Evolutionary conservation across 208 protist genomes (phyloP).

Genomic region (Crithidia brevicula): DNA sequence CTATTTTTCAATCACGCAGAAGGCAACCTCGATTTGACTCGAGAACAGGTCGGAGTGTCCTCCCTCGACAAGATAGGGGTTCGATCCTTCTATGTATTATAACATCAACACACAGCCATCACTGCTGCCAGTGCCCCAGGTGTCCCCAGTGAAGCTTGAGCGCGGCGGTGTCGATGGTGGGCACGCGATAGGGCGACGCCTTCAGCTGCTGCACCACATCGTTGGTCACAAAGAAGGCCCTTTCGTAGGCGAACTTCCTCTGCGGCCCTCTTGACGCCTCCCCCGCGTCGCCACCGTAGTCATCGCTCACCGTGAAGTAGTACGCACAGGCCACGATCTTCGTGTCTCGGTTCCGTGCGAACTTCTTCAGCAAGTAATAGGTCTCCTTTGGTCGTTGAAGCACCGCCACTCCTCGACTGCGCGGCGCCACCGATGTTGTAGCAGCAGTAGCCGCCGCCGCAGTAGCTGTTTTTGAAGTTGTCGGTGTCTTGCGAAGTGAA

Average conservation of each 20-base stretch:
- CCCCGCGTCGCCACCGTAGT: background rate
- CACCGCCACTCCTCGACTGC: background rate
- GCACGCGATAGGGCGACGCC: conserved; percentile 16
- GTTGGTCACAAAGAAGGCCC: conserved; percentile 6
- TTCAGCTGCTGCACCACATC: conserved; percentile 17
- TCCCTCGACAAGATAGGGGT: too few species aligned
- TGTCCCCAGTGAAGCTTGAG: background rate
- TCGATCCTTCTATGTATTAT: too few species aligned
- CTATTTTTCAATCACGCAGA: too few species aligned
- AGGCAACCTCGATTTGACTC: too few species aligned
- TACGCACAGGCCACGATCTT: conserved; percentile 13
- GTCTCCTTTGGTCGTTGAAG: background rate
- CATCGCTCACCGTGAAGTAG: conserved; percentile 5
- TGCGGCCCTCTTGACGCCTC: background rate
- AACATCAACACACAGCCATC: too few species aligned
- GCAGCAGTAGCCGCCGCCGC: background rate
- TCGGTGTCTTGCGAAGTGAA: too few species aligned
- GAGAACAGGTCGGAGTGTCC: too few species aligned
- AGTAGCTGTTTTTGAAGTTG: too few species aligned
- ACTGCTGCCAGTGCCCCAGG: background rate
- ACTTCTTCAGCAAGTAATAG: conserved; percentile 6
- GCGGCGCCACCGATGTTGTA: background rate
- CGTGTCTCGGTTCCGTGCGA: conserved; percentile 13
- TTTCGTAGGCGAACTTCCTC: background rate
- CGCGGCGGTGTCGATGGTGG: conserved; percentile 3